Percentiles rank a stretch among this genome's conserved stretches.
phyloP scores from a whole-genome alignment of 2,329 filamentous ascomycete genomes.

The Xylariaceae sp. region DNA sequence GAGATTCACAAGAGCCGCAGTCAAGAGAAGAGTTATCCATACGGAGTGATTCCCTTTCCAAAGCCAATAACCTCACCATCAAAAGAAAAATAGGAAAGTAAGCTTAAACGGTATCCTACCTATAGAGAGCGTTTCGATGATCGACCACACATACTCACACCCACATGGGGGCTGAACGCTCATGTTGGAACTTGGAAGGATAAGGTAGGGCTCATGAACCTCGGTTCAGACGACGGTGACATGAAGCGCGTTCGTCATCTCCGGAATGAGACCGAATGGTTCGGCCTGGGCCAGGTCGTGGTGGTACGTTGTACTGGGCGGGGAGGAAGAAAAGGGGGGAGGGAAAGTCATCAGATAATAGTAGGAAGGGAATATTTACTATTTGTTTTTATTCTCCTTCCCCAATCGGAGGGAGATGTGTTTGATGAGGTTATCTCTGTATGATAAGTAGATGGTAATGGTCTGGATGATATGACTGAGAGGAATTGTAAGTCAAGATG shows the following conservation, averaged over 20 bases:
- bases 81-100: neutral
- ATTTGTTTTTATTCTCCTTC: neutral
- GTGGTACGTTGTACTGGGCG: slow-evolving; percentile 9
- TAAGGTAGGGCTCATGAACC: neutral
- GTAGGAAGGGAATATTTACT: neutral
- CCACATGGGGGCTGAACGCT: neutral
- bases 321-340: too few relatives aligned
- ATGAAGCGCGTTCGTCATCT: slow-evolving; percentile 6
- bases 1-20: too few relatives aligned
- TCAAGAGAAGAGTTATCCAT: too few relatives aligned
- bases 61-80: too few relatives aligned
- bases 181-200: too few relatives aligned
- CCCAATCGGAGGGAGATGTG: neutral
- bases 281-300: slow-evolving; percentile 1
- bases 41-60: too few relatives aligned
- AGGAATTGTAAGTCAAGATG: neutral
- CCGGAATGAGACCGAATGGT: slow-evolving; percentile 11
- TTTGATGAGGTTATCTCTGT: too few relatives aligned
- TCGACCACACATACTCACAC: neutral
- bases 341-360: neutral
- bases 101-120: too few relatives aligned
- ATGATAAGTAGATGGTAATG: too few relatives aligned
- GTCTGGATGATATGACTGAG: neutral
- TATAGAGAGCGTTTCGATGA: too few relatives aligned
- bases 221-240: too few relatives aligned